Percentiles rank a stretch among this genome's conserved stretches.
Conservation (phyloP, 202 grass and related monocot species). For the Brachypodium distachyon region DNA sequence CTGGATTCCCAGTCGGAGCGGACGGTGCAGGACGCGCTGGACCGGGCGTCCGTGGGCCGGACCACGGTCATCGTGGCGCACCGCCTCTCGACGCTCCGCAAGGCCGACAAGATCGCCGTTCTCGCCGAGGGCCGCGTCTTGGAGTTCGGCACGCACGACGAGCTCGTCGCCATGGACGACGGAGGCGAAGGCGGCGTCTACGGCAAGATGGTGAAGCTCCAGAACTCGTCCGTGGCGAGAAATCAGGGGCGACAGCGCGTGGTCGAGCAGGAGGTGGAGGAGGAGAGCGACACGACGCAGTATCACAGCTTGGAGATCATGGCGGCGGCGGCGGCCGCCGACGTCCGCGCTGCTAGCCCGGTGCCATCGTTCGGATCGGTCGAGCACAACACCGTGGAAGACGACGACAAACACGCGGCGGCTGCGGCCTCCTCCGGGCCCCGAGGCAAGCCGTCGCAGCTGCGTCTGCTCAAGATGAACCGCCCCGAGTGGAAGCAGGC, state of each 20-base stretch:
- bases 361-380: conserved; percentile 16
- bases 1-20: conserved; percentile 63
- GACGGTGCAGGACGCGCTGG: conserved; percentile 52
- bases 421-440: neutral
- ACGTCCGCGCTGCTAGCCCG: conserved; percentile 8
- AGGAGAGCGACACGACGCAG: neutral
- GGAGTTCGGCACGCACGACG: conserved; percentile 50
- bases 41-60: conserved; percentile 52
- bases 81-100: conserved; percentile 46
- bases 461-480: conserved; percentile 50
- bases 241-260: neutral
- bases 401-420: too few species aligned
- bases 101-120: conserved; percentile 44
- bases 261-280: conserved; percentile 16
- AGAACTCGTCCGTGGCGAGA: conserved; percentile 5
- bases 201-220: conserved; percentile 30
- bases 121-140: conserved; percentile 31
- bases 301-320: conserved; percentile 22
- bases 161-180: conserved; percentile 25
- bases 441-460: conserved; percentile 12
- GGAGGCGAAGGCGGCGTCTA: conserved; percentile 35
- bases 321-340: conserved; percentile 19
- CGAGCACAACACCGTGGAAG: neutral
- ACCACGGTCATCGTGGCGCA: conserved; percentile 54
- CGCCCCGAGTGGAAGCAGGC: conserved; percentile 52